Base-by-base conservation (phyloP, 177 flowering plant genomes). In the Telopea speciosissima region DNA sequence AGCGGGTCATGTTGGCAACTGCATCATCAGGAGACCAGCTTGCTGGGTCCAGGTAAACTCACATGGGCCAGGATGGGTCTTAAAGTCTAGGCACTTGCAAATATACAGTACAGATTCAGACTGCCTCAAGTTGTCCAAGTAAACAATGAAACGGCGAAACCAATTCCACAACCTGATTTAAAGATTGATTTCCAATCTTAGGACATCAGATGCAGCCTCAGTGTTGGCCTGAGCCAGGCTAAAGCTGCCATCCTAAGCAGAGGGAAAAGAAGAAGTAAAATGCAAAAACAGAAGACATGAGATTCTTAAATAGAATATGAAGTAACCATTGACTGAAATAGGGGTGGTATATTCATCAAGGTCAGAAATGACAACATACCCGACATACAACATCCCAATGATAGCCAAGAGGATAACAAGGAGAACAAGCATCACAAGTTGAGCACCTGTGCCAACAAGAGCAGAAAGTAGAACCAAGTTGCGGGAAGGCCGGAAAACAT, bases 361-460 rank as follows among this genome's bases (percentile, higher is more conserved):
- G 9, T 6, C 40, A 36, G 40, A 36, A 36, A 36, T 36, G 40
- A 36, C 5, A 33, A 72, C 90, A 66, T 86, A 89, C 94, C 94
- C 94, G n/a, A 88, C 77, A 73, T 89, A 89, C 61, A 89, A 68
- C 79, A 82, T 86, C 63, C 87, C 94, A 74, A 88, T 81, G 74
- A 89, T 89, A 44, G 93, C 93, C 77, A 86, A 70, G 44, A 89
- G 66, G 76, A 89, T 87, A 78, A 89, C 91, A 60, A 89, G 89
- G 67, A 89, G 87, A 74, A 89, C 81, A 73, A 88, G 88, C 76
- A 83, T 68, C 12, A 89, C 88, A 44, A 89, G 81, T 80, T 89
- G 94, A 76, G 94, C 91, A 63, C 94, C 94, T 40, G 89, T 89
- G n/a, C 91, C 91, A 76, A 89, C 90, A 26, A 80, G 65, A 52